Percentiles rank a stretch among this genome's conserved stretches.
Evolutionary conservation across 2,329 filamentous ascomycete species (phyloP).

Genomic region (Harringtonia aguacate): DNA sequence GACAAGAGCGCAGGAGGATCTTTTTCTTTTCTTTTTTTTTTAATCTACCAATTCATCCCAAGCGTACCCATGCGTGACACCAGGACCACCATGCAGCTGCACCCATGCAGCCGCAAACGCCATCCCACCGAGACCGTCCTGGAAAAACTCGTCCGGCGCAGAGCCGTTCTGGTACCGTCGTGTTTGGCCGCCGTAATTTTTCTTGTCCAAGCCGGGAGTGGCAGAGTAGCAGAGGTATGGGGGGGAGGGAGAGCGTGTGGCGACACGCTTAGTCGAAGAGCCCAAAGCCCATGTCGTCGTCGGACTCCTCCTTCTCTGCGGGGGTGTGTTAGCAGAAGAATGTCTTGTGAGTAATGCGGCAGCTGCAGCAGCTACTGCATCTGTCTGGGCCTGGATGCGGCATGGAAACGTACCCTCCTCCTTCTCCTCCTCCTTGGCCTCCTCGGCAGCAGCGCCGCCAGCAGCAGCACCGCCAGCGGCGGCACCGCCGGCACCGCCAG

Average conservation of each 20-base stretch:
- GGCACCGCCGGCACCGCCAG: slow-evolving; percentile 62
- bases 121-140: neutral
- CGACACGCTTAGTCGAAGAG: slow-evolving; percentile 40
- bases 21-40: neutral
- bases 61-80: too few relatives aligned
- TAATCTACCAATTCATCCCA: too few relatives aligned
- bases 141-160: too few relatives aligned
- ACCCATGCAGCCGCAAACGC: neutral
- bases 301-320: slow-evolving; percentile 55
- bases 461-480: slow-evolving; percentile 57
- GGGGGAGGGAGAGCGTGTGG: neutral
- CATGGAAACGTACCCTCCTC: slow-evolving; percentile 10
- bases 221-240: neutral
- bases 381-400: too few relatives aligned
- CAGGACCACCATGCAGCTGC: neutral
- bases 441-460: slow-evolving; percentile 23
- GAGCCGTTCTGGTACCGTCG: neutral
- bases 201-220: too few relatives aligned
- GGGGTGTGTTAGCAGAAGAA: slow-evolving; percentile 3
- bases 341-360: neutral
- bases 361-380: too few relatives aligned
- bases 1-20: too few relatives aligned
- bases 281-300: slow-evolving; percentile 70
- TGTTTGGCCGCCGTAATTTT: neutral
- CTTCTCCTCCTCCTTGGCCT: slow-evolving; percentile 13